These are phyloP conservation scores for Penicillium tannophilum DNA, from an alignment of 495 filamentous ascomycete genomes.

Conservation along the genomic window DNA sequence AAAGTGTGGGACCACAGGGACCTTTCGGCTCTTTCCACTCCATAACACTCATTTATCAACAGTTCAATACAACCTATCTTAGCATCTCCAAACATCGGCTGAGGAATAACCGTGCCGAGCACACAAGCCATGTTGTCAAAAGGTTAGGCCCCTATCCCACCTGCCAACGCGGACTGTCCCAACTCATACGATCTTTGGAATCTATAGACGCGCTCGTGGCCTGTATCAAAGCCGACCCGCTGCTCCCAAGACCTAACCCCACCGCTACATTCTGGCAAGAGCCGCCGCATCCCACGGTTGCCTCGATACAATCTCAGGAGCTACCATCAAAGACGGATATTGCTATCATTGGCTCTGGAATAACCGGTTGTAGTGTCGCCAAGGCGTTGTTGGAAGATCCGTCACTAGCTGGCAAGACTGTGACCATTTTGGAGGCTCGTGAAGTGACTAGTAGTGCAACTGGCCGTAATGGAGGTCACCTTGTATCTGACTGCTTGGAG, in stretches of 20 bases:
- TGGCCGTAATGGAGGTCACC: slow-evolving; percentile 9
- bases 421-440: slow-evolving; percentile 11
- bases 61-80: neutral
- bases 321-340: slow-evolving; percentile 8
- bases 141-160: neutral
- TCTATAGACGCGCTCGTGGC: neutral
- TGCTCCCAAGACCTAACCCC: slow-evolving; percentile 5
- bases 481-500: neutral
- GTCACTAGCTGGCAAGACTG: slow-evolving; percentile 3
- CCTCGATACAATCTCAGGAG: slow-evolving; percentile 4
- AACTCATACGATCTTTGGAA: neutral
- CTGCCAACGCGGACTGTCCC: neutral
- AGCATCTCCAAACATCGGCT: neutral
- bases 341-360: slow-evolving; percentile 15
- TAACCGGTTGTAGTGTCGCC: slow-evolving; percentile 10
- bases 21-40: neutral
- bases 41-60: neutral
- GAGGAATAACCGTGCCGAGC: neutral
- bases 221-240: slow-evolving; percentile 1
- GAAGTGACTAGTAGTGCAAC: slow-evolving; percentile 8
- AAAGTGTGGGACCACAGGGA: neutral
- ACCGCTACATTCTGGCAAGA: slow-evolving; percentile 14
- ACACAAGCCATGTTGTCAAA: neutral
- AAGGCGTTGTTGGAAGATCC: slow-evolving; percentile 1
- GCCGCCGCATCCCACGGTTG: slow-evolving; percentile 3